Base-by-base conservation (phyloP, 352 stramenopile genomes). In the Phytophthora constricta region DNA sequence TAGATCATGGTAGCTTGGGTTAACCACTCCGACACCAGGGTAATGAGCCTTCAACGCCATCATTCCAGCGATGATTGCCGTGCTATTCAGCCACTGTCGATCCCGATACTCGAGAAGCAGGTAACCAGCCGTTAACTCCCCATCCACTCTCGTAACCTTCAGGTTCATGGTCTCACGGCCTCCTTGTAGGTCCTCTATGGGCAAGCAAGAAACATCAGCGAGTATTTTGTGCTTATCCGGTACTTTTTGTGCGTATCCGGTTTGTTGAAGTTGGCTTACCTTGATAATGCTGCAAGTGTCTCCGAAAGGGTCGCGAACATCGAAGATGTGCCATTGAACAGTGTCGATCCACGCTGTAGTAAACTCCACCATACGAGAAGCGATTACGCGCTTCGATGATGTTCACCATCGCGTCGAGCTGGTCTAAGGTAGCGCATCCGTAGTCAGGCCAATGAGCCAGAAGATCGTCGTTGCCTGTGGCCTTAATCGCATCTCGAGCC, bases 271-370 rank as follows among this genome's bases (percentile, higher is more conserved):
- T 11, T 11, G 13, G 13, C n/a, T 31, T 47, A 48, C 37, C 34
- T 48, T 58, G 47, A 33, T 58, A 25, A 26, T 37, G 22, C 37
- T 37, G 51, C 51, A 41, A 5, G 11, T 7, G 17, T 58, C 34
- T 14, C 31, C 48, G 33, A 58, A 58, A 13, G 51, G 37, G 7
- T 9, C 10, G 11, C 45, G 4, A 20, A 48, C 37, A n/a, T 58
- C 37, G 5, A 23, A 34, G 8, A 58, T n/a, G 5, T 58, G 51
- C 51, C 51, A 58, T 14, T 48, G 33, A 37, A 49, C 51, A 17
- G 31, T 25, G 13, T 49, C 34, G 16, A 58, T 58, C 51, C 34
- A 58, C 3, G 34, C 51, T 34, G 46, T 14, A 2, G 51, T 47
- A 34, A 47, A 48, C 37, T 58, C 22, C 5, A 42, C 51, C 1